A percentile compares a stretch with the other conserved stretches of the same genome.
phyloP scores from a whole-genome alignment of 75 land plant genomes.

The Picea sitchensis region DNA sequence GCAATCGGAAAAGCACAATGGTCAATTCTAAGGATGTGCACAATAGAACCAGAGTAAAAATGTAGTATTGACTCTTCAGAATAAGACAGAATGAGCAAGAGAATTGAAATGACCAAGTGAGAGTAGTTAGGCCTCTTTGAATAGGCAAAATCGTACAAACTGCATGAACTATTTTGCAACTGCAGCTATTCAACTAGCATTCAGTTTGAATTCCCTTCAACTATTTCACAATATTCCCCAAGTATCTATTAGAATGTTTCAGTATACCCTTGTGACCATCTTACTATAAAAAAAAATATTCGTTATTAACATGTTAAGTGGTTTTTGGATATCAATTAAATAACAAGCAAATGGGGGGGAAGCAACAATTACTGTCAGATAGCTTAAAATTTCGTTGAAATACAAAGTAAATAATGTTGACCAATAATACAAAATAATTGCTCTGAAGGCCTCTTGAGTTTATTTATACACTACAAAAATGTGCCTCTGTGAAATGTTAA shows the following conservation, averaged over 20 bases:
- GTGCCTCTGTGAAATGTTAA: no score
- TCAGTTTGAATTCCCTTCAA: background rate
- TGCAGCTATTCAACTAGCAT: background rate
- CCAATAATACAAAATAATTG: background rate
- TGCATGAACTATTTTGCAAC: background rate
- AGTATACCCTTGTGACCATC: background rate
- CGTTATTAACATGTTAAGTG: background rate
- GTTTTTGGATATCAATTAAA: no score
- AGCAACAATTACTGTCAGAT: no score
- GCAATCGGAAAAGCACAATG: background rate
- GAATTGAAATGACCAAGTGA: background rate
- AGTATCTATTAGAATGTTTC: background rate
- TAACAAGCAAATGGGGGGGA: no score
- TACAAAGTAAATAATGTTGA: background rate
- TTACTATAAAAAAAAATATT: background rate
- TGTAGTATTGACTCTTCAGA: background rate
- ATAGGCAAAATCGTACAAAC: background rate
- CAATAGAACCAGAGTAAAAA: background rate
- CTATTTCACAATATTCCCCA: background rate
- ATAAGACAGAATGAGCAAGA: background rate
- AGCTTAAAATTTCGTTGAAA: no score
- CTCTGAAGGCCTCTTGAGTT: no score
- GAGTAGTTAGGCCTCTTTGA: no score
- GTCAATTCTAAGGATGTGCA: background rate
- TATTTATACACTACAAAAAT: no score